Conservation (phyloP, 192 early-diverging fungal genomes). For the Coemansia sp. region DNA sequence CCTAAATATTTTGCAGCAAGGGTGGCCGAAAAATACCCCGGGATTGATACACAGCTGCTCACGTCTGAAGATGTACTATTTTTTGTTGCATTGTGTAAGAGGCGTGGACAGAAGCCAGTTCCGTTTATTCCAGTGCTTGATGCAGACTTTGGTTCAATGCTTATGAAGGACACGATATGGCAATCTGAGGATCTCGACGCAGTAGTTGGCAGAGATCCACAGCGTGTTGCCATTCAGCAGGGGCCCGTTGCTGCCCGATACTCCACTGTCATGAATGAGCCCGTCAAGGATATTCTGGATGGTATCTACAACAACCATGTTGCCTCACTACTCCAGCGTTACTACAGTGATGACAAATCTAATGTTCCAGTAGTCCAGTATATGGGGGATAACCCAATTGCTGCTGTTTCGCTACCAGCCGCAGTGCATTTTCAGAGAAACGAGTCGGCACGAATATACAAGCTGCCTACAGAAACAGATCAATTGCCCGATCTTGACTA, state of each 20-base stretch:
- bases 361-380: slow-evolving; percentile 75
- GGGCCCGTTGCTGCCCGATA: slow-evolving; percentile 81
- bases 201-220: slow-evolving; percentile 80
- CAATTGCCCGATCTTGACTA: slow-evolving; percentile 21
- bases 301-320: slow-evolving; percentile 81
- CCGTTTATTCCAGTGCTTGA: slow-evolving; percentile 91
- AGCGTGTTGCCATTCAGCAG: slow-evolving; percentile 82
- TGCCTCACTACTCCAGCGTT: slow-evolving; percentile 65
- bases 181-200: slow-evolving; percentile 85
- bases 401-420: not conserved
- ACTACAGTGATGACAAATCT: slow-evolving; percentile 62
- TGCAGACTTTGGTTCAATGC: slow-evolving; percentile 86
- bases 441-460: not conserved
- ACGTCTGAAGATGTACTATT: slow-evolving; percentile 31
- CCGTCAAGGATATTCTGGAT: slow-evolving; percentile 84
- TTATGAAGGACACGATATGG: slow-evolving; percentile 91
- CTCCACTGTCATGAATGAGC: slow-evolving; percentile 74
- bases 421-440: not conserved
- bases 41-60: slow-evolving; percentile 6
- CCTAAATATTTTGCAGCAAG: slow-evolving; percentile 20
- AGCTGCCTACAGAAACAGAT: slow-evolving; percentile 1
- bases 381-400: slow-evolving; percentile 37
- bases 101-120: slow-evolving; percentile 79
- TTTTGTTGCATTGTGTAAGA: slow-evolving; percentile 46
- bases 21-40: slow-evolving; percentile 15